phyloP scores from a whole-genome alignment of 2,329 filamentous ascomycete species.

The Clonostachys chloroleuca region DNA sequence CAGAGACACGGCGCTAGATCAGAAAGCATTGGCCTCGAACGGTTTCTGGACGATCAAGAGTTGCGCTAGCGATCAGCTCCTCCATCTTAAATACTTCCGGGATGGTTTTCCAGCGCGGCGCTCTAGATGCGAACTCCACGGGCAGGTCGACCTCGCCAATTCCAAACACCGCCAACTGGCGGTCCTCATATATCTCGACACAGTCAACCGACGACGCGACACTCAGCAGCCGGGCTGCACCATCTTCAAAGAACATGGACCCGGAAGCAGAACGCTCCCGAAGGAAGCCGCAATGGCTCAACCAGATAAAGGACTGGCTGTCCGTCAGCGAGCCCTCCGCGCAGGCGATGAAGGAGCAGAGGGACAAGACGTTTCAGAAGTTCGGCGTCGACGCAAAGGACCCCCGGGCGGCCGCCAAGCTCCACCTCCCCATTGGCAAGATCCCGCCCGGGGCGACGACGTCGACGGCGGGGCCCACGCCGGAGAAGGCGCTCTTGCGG shows the following conservation, averaged over 20 bases:
- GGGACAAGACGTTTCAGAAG: conserved; percentile 34
- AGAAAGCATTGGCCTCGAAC: no score
- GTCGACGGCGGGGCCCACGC: conserved; percentile 36
- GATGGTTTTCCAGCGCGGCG: no score
- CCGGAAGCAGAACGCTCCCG: not conserved
- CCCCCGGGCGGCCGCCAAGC: conserved; percentile 35
- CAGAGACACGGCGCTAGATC: no score
- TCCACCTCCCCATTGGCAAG: conserved; percentile 38
- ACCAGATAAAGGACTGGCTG: conserved; percentile 36
- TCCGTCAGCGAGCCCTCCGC: conserved; percentile 43
- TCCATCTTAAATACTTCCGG: no score
- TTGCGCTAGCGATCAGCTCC: no score
- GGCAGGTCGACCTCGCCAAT: no score
- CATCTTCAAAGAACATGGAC: not conserved
- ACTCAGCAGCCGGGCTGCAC: no score
- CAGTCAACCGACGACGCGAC: no score
- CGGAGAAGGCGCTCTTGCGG: conserved; percentile 35
- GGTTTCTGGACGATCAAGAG: no score
- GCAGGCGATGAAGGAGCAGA: conserved; percentile 41
- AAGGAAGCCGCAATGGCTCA: not conserved
- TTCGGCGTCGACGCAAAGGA: conserved; percentile 38
- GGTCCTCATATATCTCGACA: no score
- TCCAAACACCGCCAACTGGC: no score
- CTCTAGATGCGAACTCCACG: no score
- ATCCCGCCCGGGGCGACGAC: conserved; percentile 40